Evolutionary conservation across 2,329 filamentous ascomycete genomes (phyloP), one percentile per base, ranked within the genome.

Genomic region (Penicillium concentricum): DNA sequence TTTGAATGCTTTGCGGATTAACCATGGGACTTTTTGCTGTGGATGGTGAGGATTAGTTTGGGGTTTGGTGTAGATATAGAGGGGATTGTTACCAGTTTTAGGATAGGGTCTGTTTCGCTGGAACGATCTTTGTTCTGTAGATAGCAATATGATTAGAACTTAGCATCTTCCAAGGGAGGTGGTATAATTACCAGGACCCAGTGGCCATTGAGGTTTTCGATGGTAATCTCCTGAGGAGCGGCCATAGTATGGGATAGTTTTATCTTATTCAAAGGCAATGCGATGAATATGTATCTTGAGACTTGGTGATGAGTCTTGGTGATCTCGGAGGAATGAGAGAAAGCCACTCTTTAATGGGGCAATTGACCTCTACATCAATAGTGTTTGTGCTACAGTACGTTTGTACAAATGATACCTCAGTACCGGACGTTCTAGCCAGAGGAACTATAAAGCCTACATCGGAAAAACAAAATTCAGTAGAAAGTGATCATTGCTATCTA

Each of bases 401-500:
- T 34, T 12, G 16, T 22, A 35, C 20, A 13, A 46, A 24, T 46
- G 18, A 12, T 46, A 35, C 30, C 20, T 8, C 30, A 4, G 5
- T 3, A 13, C 12, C 8, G 2, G 20, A n/a, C 28, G 28, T 28
- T 16, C 6, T 16, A 35, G 32, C 32, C 32, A 16, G 16, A 35
- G 15, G 5, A 7, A 35, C 32, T 35, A 16, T 35, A 12, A 13
- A 35, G 3, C 15, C 8, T 39, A 49, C 46, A 32, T 5, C 30
- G 24, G 6, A 44, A 6, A 2, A 6, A 2, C 5, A 26, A 18
- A 22, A 37, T 56, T 38, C 8, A 28, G 59, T 56, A 55, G 24
- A 51, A 60, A 60, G 41, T 48, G 26, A 42, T 46, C 59, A 66
- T 67, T 67, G 54, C 61, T 65, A 66, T 67, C 65, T 67, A 67